Evolutionary conservation across 2,329 filamentous ascomycete species (phyloP).

Genomic region (Xenoacremonium recifei): DNA sequence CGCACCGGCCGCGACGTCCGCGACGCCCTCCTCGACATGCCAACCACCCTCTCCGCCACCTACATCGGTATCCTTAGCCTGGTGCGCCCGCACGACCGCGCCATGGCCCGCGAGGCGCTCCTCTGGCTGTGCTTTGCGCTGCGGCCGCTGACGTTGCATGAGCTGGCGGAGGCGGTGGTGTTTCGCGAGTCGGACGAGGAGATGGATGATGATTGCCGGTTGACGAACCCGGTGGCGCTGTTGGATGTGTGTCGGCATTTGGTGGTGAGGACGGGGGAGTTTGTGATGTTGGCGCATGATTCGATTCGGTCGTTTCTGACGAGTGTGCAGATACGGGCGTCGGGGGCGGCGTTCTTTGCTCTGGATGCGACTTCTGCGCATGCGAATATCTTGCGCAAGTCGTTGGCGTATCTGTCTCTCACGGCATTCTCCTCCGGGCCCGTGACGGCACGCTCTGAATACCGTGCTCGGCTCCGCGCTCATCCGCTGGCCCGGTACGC

Average conservation of each 20-base stretch:
- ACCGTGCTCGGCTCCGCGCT: conserved; percentile 2
- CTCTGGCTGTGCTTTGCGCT: conserved; percentile 26
- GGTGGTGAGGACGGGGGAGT: conserved; percentile 7
- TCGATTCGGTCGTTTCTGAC: conserved; percentile 21
- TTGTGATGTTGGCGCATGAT: conserved; percentile 22
- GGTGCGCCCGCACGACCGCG: conserved; percentile 20
- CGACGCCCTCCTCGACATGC: conserved; percentile 17
- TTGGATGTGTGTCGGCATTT: conserved; percentile 21
- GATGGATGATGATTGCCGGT: conserved; percentile 23
- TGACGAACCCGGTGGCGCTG: conserved; percentile 15
- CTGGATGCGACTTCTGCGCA: conserved; percentile 12
- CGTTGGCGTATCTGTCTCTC: conserved; percentile 18
- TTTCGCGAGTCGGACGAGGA: conserved; percentile 20
- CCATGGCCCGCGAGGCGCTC: conserved; percentile 23
- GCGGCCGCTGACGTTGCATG: conserved; percentile 19
- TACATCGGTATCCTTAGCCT: conserved; percentile 21
- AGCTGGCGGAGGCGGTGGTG: conserved; percentile 27
- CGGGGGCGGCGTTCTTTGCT: conserved; percentile 17
- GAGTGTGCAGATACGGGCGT: conserved; percentile 15
- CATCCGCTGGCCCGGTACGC: conserved; percentile 18
- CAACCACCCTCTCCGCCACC: conserved; percentile 21
- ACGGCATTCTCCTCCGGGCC: conserved; percentile 15
- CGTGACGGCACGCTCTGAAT: not conserved
- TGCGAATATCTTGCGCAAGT: conserved; percentile 21
- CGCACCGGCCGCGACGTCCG: conserved; percentile 21